Evolutionary conservation across 225 moss, liverwort and hornwort genomes (phyloP), one percentile per base, ranked within the genome.

Genomic region (Polytrichum formosum): DNA sequence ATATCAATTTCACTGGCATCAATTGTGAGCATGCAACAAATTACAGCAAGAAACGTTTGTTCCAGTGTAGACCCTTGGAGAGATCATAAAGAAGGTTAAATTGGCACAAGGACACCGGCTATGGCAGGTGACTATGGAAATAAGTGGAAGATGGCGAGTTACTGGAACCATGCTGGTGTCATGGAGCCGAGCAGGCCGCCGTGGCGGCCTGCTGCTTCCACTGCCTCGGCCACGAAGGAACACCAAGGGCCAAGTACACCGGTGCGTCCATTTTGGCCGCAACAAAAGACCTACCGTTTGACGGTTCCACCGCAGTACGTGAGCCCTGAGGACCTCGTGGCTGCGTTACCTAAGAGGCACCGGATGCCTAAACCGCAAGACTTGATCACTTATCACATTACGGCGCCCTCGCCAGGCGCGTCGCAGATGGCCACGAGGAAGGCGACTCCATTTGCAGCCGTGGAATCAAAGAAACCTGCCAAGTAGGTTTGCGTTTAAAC

Each of bases 161-260:
- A n/a, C 16, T 67, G 75, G 54, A 78, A 70, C 26, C 81, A 81
- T 28, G 72, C 70, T 65, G 56, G 81, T 67, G 78, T 73, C 70
- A 58, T 58, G 23, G 74, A 71, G 20, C 83, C 73, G 18, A 71
- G 74, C 18, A 64, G 83, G 7, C 86, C 86, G 10, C 86, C 86
- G 5, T 86, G 86, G 86, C 80, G 86, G 25, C 86, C 83, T 3
- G 83, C 83, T 18, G 86, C 83, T n/a, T 80, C 80, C 60, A 86
- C 77, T 67, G 71, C 81, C 56, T 75, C 73, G 3, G 69, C 73
- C 20, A 74, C 65, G 13, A 60, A 78, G 30, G 75, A 76, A 18
- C 63, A 6, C 61, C 58, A 70, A 7, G 26, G 17, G 16, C 75
- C 58, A 20, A 30, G 62, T 5, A 67, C 67, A 9, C 58, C 20